Evolutionary conservation across 2,329 filamentous ascomycete species (phyloP).

Genomic region (Trichophyton verrucosum): DNA sequence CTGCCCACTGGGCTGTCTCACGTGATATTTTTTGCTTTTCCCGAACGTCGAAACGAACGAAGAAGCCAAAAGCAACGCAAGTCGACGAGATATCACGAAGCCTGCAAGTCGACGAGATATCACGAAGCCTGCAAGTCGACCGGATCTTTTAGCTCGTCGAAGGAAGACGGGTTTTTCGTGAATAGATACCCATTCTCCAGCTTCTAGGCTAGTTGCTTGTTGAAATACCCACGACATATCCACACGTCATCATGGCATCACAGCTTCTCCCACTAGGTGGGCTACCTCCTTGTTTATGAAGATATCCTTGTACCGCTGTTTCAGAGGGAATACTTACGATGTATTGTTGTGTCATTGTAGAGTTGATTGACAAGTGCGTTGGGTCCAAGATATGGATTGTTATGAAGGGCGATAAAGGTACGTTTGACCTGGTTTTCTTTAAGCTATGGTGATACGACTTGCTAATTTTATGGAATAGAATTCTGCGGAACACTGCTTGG

Average conservation of each 20-base stretch:
- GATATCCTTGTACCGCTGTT: neutral
- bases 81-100: neutral
- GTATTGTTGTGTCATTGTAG: slow-evolving; percentile 35
- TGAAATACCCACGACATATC: neutral
- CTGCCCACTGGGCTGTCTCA: neutral
- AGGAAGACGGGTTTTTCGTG: too few relatives aligned
- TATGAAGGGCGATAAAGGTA: slow-evolving; percentile 99
- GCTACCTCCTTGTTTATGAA: slow-evolving; percentile 9
- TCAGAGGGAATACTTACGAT: slow-evolving; percentile 15
- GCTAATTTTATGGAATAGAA: slow-evolving; percentile 45
- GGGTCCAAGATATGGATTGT: slow-evolving; percentile 97
- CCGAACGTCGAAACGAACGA: neutral
- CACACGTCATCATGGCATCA: slow-evolving; percentile 43
- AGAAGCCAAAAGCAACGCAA: neutral
- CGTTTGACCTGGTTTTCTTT: slow-evolving; percentile 7
- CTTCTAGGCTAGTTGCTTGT: neutral
- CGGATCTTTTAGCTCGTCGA: too few relatives aligned
- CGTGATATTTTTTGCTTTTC: neutral
- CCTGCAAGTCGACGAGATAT: neutral
- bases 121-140: neutral
- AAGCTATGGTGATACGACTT: neutral
- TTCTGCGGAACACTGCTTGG: slow-evolving; percentile 90
- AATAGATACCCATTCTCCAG: neutral
- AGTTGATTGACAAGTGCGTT: slow-evolving; percentile 98
- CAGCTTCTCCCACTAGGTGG: slow-evolving; percentile 61